These are phyloP conservation scores for Glonium stellatum DNA, from an alignment of 495 filamentous ascomycete genomes.

Conservation along the genomic window DNA sequence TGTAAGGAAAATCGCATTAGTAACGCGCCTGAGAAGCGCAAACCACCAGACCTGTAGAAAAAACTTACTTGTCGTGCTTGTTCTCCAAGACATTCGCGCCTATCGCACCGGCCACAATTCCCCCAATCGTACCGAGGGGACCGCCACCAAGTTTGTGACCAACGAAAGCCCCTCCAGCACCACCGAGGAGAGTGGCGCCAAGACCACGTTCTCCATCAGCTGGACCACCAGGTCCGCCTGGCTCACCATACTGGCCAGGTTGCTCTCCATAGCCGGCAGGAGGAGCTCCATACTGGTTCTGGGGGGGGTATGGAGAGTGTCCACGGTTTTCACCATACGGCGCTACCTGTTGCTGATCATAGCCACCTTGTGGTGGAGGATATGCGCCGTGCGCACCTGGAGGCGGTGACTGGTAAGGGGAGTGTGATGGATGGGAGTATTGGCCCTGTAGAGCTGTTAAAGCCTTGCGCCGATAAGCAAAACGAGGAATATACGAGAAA, in stretches of 20 bases:
- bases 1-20: neutral
- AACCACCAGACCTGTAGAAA: neutral
- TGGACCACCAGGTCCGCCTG: constrained; percentile 15
- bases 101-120: constrained; percentile 48
- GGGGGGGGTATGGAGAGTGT: constrained; percentile 25
- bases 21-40: neutral
- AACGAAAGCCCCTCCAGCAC: constrained; percentile 46
- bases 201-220: constrained; percentile 47
- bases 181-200: constrained; percentile 48
- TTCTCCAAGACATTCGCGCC: constrained; percentile 47
- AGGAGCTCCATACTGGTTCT: constrained; percentile 26
- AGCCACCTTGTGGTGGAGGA: constrained; percentile 18
- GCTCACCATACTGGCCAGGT: constrained; percentile 16
- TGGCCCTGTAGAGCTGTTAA: neutral
- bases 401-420: constrained; percentile 15
- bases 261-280: constrained; percentile 22
- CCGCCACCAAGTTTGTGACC: constrained; percentile 46
- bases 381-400: constrained; percentile 13
- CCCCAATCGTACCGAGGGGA: constrained; percentile 44
- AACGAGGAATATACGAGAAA: neutral
- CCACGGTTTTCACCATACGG: constrained; percentile 19
- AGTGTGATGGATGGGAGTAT: constrained; percentile 9
- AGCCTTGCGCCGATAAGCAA: neutral
- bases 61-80: constrained; percentile 38
- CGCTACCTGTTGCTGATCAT: constrained; percentile 15